These are phyloP conservation scores for Fusarium mundagurra DNA, from an alignment of 2,329 filamentous ascomycete species.

Conservation along the genomic window DNA sequence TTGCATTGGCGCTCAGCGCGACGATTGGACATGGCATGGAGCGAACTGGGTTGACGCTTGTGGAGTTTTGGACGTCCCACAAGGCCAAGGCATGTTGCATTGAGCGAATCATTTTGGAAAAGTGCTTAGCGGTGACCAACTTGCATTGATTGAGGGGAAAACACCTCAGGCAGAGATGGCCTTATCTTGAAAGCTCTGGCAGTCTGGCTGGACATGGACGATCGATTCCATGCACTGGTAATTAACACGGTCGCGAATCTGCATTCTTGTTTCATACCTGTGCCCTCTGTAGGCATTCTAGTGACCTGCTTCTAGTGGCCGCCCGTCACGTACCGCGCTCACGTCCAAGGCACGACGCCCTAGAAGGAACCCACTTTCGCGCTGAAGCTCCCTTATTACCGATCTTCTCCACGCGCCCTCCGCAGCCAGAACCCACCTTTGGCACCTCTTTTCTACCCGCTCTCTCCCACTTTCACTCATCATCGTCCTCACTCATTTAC, in stretches of 20 bases:
- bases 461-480: slow-evolving; percentile 27
- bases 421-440: slow-evolving; percentile 35
- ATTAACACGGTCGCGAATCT: slow-evolving; percentile 10
- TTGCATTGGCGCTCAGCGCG: slow-evolving; percentile 38
- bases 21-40: slow-evolving; percentile 31
- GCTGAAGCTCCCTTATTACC: slow-evolving; percentile 33
- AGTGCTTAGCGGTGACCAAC: slow-evolving; percentile 28
- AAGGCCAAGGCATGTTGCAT: slow-evolving; percentile 12
- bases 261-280: slow-evolving; percentile 15
- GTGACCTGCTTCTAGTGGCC: slow-evolving; percentile 1
- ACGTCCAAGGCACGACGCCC: slow-evolving; percentile 29
- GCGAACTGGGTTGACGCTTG: slow-evolving; percentile 23
- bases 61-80: slow-evolving; percentile 30
- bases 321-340: slow-evolving; percentile 13
- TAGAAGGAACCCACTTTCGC: slow-evolving; percentile 13
- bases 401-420: slow-evolving; percentile 36
- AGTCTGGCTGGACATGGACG: not conserved
- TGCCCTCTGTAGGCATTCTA: not conserved
- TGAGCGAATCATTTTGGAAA: slow-evolving; percentile 26
- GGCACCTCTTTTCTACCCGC: slow-evolving; percentile 34
- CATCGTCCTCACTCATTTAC: slow-evolving; percentile 9
- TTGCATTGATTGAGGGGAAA: slow-evolving; percentile 16
- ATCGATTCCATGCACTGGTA: not conserved
- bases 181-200: not conserved
- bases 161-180: slow-evolving; percentile 25